phyloP scores from a whole-genome alignment of 2,329 filamentous ascomycete genomes.

The Pseudocercospora fijiensis region DNA sequence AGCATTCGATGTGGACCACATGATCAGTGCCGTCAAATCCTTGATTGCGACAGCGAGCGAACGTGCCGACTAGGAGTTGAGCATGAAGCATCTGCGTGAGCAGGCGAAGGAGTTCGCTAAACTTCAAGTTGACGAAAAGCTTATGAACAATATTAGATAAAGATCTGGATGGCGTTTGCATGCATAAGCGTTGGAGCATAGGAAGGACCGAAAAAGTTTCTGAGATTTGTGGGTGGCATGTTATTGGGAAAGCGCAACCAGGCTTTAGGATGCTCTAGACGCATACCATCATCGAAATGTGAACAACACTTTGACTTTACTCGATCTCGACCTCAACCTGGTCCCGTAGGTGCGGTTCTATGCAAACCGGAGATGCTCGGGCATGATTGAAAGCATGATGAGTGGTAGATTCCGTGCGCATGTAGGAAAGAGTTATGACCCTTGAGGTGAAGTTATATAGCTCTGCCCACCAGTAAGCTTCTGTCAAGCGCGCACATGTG shows the following conservation, averaged over 20 bases:
- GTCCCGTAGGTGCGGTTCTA: not conserved
- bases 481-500: too few relatives aligned
- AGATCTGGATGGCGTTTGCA: not conserved
- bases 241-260: not conserved
- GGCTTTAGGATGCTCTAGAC: not conserved
- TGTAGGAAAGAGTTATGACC: too few relatives aligned
- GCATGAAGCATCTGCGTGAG: not conserved
- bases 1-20: slow-evolving; percentile 83
- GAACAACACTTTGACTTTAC: too few relatives aligned
- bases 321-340: not conserved
- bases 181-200: not conserved
- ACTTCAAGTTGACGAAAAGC: too few relatives aligned
- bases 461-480: too few relatives aligned
- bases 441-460: too few relatives aligned
- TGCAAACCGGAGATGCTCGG: not conserved
- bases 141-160: not conserved
- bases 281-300: not conserved
- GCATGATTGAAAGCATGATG: too few relatives aligned
- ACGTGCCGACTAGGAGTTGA: slow-evolving; percentile 7
- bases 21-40: slow-evolving; percentile 72
- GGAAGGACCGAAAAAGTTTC: not conserved
- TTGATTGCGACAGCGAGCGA: slow-evolving; percentile 25
- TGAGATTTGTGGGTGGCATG: not conserved
- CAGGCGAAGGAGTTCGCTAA: too few relatives aligned
- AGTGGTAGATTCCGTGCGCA: too few relatives aligned